Percentiles rank a stretch among this genome's conserved stretches.
Evolutionary conservation across 345 rosid species (phyloP).

Genomic region (Laguncularia racemosa): DNA sequence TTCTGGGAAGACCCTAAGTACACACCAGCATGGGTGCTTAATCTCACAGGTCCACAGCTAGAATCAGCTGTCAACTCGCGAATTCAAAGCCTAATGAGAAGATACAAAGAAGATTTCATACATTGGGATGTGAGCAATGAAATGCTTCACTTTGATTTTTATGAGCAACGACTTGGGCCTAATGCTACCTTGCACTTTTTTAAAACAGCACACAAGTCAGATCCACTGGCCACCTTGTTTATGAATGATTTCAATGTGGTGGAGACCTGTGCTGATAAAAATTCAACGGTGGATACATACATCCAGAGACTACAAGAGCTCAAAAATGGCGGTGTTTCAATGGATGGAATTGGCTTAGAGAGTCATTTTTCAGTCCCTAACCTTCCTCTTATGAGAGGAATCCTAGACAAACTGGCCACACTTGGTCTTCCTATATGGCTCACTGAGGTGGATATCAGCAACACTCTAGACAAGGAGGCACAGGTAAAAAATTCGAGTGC

Average conservation of each 20-base stretch:
- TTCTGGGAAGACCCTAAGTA: constrained; percentile 89
- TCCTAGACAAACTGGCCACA: constrained; percentile 62
- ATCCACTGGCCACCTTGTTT: constrained; percentile 65
- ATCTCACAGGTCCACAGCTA: constrained; percentile 34
- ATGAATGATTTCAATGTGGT: constrained; percentile 79
- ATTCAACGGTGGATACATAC: constrained; percentile 60
- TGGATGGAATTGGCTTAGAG: constrained; percentile 77
- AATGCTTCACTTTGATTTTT: constrained; percentile 83
- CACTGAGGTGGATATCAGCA: constrained; percentile 72
- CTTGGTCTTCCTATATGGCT: constrained; percentile 79
- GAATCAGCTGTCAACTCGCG: constrained; percentile 45
- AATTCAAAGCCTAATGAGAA: constrained; percentile 65
- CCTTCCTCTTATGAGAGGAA: constrained; percentile 60
- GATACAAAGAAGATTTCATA: constrained; percentile 65
- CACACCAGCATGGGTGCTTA: constrained; percentile 57
- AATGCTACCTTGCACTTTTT: constrained; percentile 57
- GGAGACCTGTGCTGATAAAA: constrained; percentile 66
- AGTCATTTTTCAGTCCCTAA: constrained; percentile 67
- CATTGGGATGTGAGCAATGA: constrained; percentile 92
- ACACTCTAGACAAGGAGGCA: constrained; percentile 25
- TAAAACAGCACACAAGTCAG: constrained; percentile 44
- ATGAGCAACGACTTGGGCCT: constrained; percentile 54
- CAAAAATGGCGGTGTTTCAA: constrained; percentile 30
- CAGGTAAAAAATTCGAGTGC: constrained; percentile 38
- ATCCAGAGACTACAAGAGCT: constrained; percentile 52